Evolutionary conservation across 352 stramenopile genomes (phyloP).

Genomic region (Phytophthora syringae): DNA sequence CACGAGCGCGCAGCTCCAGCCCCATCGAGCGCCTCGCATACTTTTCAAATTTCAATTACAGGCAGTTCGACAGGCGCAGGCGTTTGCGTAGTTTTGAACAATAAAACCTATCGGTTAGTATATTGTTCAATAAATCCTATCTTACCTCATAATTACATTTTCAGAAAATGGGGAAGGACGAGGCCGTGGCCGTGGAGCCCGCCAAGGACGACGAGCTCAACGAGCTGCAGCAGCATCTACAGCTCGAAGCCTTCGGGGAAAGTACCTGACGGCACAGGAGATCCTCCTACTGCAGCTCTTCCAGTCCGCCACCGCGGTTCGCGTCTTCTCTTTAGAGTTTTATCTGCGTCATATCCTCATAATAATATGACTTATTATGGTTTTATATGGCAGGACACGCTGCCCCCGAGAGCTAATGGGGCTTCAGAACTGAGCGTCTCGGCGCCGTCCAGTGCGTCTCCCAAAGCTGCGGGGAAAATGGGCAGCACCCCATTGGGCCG

Average conservation of each 20-base stretch:
- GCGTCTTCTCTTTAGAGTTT: no score
- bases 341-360: no score
- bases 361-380: no score
- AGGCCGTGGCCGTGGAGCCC: conserved; percentile 20
- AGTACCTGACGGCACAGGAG: conserved; percentile 84
- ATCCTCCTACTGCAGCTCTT: conserved; percentile 79
- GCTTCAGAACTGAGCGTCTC: conserved; percentile 21
- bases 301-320: conserved; percentile 29
- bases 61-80: no score
- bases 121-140: background rate
- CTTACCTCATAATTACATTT: background rate
- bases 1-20: conserved; percentile 2
- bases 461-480: conserved; percentile 6
- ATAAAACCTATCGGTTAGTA: background rate
- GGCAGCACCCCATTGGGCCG: conserved; percentile 6
- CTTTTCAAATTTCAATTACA: background rate
- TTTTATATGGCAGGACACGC: background rate
- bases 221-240: conserved; percentile 76
- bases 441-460: conserved; percentile 17
- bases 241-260: conserved; percentile 73
- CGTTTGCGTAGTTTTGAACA: no score
- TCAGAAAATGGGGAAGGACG: conserved; percentile 34
- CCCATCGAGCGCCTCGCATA: background rate
- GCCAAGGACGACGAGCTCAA: conserved; percentile 60
- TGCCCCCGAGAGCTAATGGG: conserved; percentile 7